Evolutionary conservation across 179 eudicot genomes (phyloP).

Genomic region (Pouteria campechiana): DNA sequence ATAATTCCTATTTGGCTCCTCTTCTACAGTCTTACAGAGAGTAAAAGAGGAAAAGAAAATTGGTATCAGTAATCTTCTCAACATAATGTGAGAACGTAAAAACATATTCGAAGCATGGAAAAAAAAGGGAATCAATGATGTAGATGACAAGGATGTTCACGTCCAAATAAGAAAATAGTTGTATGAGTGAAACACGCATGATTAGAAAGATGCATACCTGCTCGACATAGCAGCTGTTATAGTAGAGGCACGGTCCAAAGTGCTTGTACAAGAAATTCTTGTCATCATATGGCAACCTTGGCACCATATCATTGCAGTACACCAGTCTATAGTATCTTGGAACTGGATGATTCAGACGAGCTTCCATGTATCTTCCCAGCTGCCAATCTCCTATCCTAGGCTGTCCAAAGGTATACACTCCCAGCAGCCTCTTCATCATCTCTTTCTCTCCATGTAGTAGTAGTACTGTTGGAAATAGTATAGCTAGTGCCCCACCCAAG

Average conservation of each 20-base stretch:
- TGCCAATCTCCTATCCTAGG: conserved; percentile 63
- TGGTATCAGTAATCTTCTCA: no score
- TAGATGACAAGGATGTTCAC: no score
- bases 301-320: conserved; percentile 81
- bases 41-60: background rate
- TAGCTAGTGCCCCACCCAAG: conserved; percentile 83
- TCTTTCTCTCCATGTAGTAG: conserved; percentile 49
- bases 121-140: background rate
- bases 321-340: conserved; percentile 61
- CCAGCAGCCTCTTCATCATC: conserved; percentile 39
- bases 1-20: conserved; percentile 68
- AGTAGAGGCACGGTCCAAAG: conserved; percentile 73
- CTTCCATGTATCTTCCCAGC: conserved; percentile 48
- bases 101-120: background rate
- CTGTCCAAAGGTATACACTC: conserved; percentile 78
- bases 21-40: conserved; percentile 34
- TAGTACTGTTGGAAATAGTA: conserved; percentile 55
- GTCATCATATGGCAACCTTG: conserved; percentile 78
- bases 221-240: conserved; percentile 51
- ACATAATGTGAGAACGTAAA: background rate
- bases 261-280: conserved; percentile 71
- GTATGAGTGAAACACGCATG: no score
- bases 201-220: conserved; percentile 33
- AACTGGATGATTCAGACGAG: conserved; percentile 19
- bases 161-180: no score